A percentile compares a stretch with the other conserved stretches of the same genome.
phyloP scores from a whole-genome alignment of 2,329 filamentous ascomycete genomes.

The Xylariales sp. region DNA sequence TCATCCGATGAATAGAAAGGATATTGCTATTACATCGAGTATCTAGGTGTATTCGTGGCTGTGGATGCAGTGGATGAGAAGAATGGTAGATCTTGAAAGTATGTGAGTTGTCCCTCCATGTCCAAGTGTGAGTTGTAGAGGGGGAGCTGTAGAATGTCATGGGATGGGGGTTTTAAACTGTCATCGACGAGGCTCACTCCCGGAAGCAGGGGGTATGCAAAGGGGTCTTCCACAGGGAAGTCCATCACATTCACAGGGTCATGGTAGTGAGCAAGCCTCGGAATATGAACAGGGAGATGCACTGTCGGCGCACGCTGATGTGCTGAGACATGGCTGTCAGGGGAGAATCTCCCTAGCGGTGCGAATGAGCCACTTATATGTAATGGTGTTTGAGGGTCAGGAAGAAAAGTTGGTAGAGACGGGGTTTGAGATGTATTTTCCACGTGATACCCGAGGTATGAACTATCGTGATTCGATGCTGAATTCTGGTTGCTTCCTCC shows the following conservation, averaged over 20 bases:
- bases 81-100: constrained; percentile 1
- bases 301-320: no score
- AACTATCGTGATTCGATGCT: background rate
- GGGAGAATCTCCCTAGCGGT: no score
- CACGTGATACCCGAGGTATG: background rate
- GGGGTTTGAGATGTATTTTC: background rate
- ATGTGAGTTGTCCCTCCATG: constrained; percentile 1
- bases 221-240: constrained; percentile 7
- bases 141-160: constrained; percentile 3
- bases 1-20: no score
- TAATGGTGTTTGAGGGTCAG: no score
- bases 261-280: constrained; percentile 1
- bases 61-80: no score
- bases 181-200: constrained; percentile 6
- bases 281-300: background rate
- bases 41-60: no score
- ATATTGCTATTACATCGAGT: no score
- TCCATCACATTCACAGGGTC: background rate
- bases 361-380: no score
- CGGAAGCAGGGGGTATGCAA: constrained; percentile 8
- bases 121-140: constrained; percentile 14
- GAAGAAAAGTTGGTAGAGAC: no score
- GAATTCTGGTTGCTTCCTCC: background rate
- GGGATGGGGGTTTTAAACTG: background rate
- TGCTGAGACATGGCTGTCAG: no score